A percentile compares a stretch with the other conserved stretches of the same genome.
These are phyloP conservation scores for Syncephalastrum monosporum DNA, from an alignment of 371 early-diverging fungal species.

Conservation along the genomic window DNA sequence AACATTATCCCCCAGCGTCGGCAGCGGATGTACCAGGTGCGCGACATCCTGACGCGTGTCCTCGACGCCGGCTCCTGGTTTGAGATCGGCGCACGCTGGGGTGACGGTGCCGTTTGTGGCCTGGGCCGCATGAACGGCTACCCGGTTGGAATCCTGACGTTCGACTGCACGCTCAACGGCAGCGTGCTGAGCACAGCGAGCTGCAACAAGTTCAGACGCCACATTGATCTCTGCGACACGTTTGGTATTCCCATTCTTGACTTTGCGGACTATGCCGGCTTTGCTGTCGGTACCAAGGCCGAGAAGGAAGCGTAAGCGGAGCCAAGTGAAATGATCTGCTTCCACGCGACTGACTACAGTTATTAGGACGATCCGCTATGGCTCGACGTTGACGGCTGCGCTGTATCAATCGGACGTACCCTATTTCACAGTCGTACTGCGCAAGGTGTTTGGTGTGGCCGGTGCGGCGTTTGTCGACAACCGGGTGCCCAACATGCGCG, in stretches of 20 bases:
- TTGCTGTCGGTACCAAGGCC: constrained; percentile 43
- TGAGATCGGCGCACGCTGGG: constrained; percentile 47
- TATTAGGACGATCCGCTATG: constrained; percentile 43
- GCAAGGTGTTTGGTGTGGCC: constrained; percentile 51
- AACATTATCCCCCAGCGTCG: constrained; percentile 38
- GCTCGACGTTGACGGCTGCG: constrained; percentile 44
- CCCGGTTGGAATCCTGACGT: constrained; percentile 41
- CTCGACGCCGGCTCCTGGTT: constrained; percentile 42
- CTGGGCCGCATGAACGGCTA: constrained; percentile 35
- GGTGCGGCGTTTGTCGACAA: constrained; percentile 52
- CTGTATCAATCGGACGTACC: constrained; percentile 48
- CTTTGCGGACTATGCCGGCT: constrained; percentile 50
- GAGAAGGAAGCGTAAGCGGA: constrained; percentile 42
- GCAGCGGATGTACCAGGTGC: constrained; percentile 41
- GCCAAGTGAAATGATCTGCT: background rate
- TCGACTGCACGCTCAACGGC: constrained; percentile 40
- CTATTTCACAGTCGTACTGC: constrained; percentile 42
- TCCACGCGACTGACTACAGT: no score
- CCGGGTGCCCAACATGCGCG: constrained; percentile 41
- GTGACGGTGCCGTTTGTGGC: constrained; percentile 47
- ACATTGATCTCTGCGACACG: constrained; percentile 45
- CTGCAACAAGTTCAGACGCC: constrained; percentile 44
- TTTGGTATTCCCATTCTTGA: constrained; percentile 46
- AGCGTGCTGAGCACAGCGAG: constrained; percentile 36
- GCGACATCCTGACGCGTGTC: constrained; percentile 33